Evolutionary conservation across 1,284 basidiomycete genomes (phyloP).

Genomic region (Rhodotorula sp.): DNA sequence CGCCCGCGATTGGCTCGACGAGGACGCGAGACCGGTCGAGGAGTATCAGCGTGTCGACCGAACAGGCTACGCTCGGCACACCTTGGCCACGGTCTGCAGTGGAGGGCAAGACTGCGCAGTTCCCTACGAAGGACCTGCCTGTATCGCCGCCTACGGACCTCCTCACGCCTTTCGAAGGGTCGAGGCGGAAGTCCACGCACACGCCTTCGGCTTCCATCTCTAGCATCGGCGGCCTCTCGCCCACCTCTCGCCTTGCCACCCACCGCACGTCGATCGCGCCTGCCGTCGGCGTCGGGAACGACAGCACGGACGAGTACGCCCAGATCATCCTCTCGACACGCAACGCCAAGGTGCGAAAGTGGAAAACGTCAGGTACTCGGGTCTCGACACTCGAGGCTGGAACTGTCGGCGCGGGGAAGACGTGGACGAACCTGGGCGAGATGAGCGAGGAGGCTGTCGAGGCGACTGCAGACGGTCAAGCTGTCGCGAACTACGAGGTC

Average conservation of each 20-base stretch:
- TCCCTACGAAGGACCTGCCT: neutral
- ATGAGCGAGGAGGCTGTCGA: constrained; percentile 5
- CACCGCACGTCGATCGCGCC: constrained; percentile 35
- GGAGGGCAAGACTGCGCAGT: neutral
- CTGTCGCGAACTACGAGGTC: neutral
- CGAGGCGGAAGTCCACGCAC: neutral
- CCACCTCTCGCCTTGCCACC: neutral
- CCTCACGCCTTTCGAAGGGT: too few relatives aligned
- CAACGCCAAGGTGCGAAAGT: constrained; percentile 57
- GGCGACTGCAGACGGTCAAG: constrained; percentile 27
- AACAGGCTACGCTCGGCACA: neutral
- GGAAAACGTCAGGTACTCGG: constrained; percentile 47
- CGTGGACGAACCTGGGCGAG: constrained; percentile 4
- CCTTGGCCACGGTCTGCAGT: too few relatives aligned
- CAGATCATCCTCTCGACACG: constrained; percentile 57
- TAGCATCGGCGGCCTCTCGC: neutral
- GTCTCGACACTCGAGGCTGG: constrained; percentile 9
- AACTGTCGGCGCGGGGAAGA: constrained; percentile 13
- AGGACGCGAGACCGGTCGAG: constrained; percentile 19
- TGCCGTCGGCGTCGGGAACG: neutral
- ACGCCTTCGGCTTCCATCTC: constrained; percentile 19
- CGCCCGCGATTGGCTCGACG: neutral
- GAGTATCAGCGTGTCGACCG: constrained; percentile 17
- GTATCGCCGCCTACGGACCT: constrained; percentile 19
- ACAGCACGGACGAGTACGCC: constrained; percentile 53